Percentiles rank a stretch among this genome's conserved stretches.
phyloP scores from a whole-genome alignment of 495 filamentous ascomycete genomes.

The Letharia columbiana region DNA sequence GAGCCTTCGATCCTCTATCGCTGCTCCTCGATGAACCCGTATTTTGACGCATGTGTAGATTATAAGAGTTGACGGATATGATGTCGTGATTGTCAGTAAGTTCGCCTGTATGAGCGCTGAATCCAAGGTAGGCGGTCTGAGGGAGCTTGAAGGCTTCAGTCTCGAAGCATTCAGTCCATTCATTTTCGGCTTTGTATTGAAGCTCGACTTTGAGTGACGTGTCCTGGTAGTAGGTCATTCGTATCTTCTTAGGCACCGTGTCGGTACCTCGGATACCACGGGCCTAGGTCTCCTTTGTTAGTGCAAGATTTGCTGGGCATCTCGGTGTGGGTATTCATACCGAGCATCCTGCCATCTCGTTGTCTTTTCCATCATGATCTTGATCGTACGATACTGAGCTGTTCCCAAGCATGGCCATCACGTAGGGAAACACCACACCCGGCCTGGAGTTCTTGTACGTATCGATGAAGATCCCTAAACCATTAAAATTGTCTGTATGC shows the following conservation, averaged over 20 bases:
- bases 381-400: constrained; percentile 85
- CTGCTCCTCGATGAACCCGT: constrained; percentile 23
- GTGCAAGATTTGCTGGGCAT: constrained; percentile 5
- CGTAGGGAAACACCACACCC: constrained; percentile 89
- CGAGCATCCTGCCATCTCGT: constrained; percentile 90
- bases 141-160: constrained; percentile 69
- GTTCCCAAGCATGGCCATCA: constrained; percentile 98
- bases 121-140: constrained; percentile 86
- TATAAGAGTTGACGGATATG: constrained; percentile 76
- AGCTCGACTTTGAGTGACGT: constrained; percentile 84
- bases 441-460: constrained; percentile 99
- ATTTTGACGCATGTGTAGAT: constrained; percentile 64
- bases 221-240: constrained; percentile 94
- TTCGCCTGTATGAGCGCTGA: constrained; percentile 93
- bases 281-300: constrained; percentile 40
- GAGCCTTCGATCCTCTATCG: constrained; percentile 33
- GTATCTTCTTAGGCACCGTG: constrained; percentile 70
- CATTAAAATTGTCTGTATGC: constrained; percentile 79
- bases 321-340: constrained; percentile 34
- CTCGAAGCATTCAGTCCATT: constrained; percentile 89
- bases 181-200: constrained; percentile 80
- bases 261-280: constrained; percentile 68
- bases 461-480: constrained; percentile 93
- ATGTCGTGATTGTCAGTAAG: constrained; percentile 98
- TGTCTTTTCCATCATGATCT: constrained; percentile 87